Percentiles rank a stretch among this genome's conserved stretches.
Evolutionary conservation across 331 rosid genomes (phyloP).

Genomic region (Saraca asoca): DNA sequence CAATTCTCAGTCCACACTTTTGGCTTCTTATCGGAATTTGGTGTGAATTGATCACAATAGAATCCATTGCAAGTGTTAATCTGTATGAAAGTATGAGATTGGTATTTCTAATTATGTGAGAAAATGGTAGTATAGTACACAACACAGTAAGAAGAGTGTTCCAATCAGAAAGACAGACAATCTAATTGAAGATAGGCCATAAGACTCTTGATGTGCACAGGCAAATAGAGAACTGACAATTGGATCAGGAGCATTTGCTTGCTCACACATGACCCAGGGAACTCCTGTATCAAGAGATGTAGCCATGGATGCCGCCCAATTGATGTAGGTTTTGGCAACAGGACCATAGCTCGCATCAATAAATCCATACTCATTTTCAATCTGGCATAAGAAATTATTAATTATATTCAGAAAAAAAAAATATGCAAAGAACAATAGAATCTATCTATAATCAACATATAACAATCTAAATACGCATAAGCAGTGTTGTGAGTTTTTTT

Average conservation of each 20-base stretch:
- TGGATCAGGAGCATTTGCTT: slow-evolving; percentile 86
- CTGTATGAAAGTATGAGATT: slow-evolving; percentile 44
- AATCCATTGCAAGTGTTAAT: slow-evolving; percentile 92
- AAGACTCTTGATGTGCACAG: neutral
- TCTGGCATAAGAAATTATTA: slow-evolving; percentile 42
- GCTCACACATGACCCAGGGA: slow-evolving; percentile 99
- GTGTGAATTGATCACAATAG: slow-evolving; percentile 86
- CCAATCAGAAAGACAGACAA: slow-evolving; percentile 1
- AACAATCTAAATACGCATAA: neutral
- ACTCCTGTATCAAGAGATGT: slow-evolving; percentile 85
- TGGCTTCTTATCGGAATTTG: slow-evolving; percentile 77
- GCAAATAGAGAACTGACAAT: slow-evolving; percentile 56
- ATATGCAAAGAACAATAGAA: neutral
- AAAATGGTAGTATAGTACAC: slow-evolving; percentile 6
- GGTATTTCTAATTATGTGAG: slow-evolving; percentile 10
- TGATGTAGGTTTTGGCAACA: slow-evolving; percentile 71
- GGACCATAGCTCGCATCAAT: slow-evolving; percentile 54
- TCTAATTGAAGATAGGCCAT: no score
- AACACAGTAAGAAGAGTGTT: no score
- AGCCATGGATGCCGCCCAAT: slow-evolving; percentile 96
- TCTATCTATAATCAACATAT: neutral
- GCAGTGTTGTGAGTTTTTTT: neutral
- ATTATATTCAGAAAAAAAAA: neutral
- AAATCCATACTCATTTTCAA: slow-evolving; percentile 93
- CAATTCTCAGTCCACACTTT: slow-evolving; percentile 96